Evolutionary conservation across 495 filamentous ascomycete genomes (phyloP).

Genomic region (Barbatosphaeria neglecta): DNA sequence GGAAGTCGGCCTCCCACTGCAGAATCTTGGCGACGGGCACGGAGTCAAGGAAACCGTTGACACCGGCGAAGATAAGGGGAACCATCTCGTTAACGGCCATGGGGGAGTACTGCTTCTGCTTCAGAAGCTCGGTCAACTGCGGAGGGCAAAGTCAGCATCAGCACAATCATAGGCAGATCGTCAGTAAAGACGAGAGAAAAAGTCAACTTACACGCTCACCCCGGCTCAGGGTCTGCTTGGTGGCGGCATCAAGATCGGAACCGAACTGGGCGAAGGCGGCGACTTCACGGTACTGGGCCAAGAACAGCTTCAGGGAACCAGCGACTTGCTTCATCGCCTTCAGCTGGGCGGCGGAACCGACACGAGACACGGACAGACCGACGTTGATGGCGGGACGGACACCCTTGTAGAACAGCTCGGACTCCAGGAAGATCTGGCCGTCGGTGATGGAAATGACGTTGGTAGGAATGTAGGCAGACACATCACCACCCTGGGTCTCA

Average conservation of each 20-base stretch:
- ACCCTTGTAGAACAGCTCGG: slow-evolving; percentile 99
- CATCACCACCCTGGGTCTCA: slow-evolving; percentile 99
- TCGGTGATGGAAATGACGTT: slow-evolving; percentile 99
- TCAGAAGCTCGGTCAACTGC: slow-evolving; percentile 85
- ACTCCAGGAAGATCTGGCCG: slow-evolving; percentile 98
- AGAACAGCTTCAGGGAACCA: slow-evolving; percentile 98
- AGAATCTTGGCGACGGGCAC: slow-evolving; percentile 82
- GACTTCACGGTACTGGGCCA: slow-evolving; percentile 99
- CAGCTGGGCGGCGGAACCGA: slow-evolving; percentile 98
- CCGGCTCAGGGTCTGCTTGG: slow-evolving; percentile 97
- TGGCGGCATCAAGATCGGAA: slow-evolving; percentile 97
- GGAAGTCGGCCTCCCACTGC: slow-evolving; percentile 86
- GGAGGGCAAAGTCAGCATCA: slow-evolving; percentile 21
- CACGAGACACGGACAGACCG: slow-evolving; percentile 99
- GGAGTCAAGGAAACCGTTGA: slow-evolving; percentile 85
- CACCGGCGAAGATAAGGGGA: slow-evolving; percentile 97
- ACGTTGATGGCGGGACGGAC: slow-evolving; percentile 99
- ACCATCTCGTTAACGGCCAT: slow-evolving; percentile 99
- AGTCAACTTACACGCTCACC: slow-evolving; percentile 76
- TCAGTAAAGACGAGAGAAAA: not conserved
- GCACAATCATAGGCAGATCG: slow-evolving; percentile 3
- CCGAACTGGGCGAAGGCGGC: slow-evolving; percentile 99
- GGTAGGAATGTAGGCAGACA: slow-evolving; percentile 99
- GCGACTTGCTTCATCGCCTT: slow-evolving; percentile 99
- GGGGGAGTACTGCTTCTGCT: slow-evolving; percentile 99